These are phyloP conservation scores for Saccharomyces hybrid DNA, from an alignment of 1,139 yeast genomes.

Conservation along the genomic window DNA sequence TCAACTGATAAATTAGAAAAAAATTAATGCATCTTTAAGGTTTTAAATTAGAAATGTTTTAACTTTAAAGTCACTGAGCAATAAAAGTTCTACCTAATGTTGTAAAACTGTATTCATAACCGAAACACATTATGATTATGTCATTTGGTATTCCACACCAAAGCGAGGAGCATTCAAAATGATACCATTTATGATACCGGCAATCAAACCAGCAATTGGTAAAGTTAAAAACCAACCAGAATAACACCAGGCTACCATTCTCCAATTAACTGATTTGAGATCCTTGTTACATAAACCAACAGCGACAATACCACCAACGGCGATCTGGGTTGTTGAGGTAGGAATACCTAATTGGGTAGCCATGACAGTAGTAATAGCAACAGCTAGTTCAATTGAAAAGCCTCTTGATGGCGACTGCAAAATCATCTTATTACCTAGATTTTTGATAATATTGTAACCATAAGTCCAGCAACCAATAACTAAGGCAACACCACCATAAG, in stretches of 20 bases:
- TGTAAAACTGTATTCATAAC: neutral
- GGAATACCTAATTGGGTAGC: constrained; percentile 69
- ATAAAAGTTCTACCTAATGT: neutral
- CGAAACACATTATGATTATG: neutral
- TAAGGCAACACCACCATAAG: constrained; percentile 60
- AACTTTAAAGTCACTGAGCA: neutral
- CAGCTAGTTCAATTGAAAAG: constrained; percentile 71
- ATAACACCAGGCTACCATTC: constrained; percentile 67
- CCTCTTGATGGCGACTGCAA: constrained; percentile 77
- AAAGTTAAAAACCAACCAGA: constrained; percentile 66
- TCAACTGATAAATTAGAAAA: neutral
- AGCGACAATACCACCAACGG: constrained; percentile 73
- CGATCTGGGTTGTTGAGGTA: constrained; percentile 69
- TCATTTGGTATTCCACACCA: constrained; percentile 34
- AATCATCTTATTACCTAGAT: constrained; percentile 67
- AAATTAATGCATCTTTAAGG: neutral
- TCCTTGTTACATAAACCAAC: constrained; percentile 69
- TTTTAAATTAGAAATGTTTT: neutral
- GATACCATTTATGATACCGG: constrained; percentile 60
- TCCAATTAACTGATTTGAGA: constrained; percentile 63
- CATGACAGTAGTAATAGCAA: constrained; percentile 68
- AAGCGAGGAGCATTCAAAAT: constrained; percentile 58
- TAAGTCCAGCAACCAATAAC: constrained; percentile 66
- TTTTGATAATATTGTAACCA: constrained; percentile 64
- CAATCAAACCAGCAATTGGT: constrained; percentile 66